Evolutionary conservation across 352 stramenopile genomes (phyloP), one percentile per base, ranked within the genome.

Genomic region (Pythium dissimile): DNA sequence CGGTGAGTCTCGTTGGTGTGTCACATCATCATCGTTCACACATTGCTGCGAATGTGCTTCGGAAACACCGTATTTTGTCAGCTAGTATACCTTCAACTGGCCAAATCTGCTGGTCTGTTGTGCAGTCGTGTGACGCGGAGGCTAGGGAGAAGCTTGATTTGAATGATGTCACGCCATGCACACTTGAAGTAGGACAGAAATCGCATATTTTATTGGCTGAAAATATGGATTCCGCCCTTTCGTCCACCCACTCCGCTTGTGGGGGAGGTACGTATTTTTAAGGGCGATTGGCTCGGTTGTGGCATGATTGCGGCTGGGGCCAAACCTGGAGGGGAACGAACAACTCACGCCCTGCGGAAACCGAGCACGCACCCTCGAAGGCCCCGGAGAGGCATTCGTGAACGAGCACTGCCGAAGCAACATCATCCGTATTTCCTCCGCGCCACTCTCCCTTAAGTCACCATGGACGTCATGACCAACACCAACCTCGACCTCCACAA

Each of bases 401-500:
- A 65, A 65, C 58, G 47, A 56, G 38, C 58, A 15, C 15, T 28
- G 18, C 27, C 20, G 18, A 26, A 20, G 12, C 48, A 16, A 59
- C 48, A 49, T 50, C 34, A 15, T 21, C 28, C 41, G 16, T 15
- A 15, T n/a, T n/a, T 3, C 7, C 31, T 18, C 28, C 13, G 7
- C 30, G 2, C 27, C 4, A 32, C 31, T 37, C 31, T 16, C 1
- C 32, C 42, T 38, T 5, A 30, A n/a, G 15, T 47, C 18, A 54
- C 37, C 38, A 65, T 62, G 53, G 54, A 59, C 35, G 39, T 48
- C 58, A 38, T 59, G 21, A 50, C 41, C 23, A 32, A 31, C 42
- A 45, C 50, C 9, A 56, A 62, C 55, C 27, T 44, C 34, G 73
- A 78, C 53, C 69, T 79, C 44, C 72, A 87, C 49, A 77, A 79